Evolutionary conservation across 2,329 filamentous ascomycete species (phyloP).

Genomic region (Aspergillus eucalypticola): DNA sequence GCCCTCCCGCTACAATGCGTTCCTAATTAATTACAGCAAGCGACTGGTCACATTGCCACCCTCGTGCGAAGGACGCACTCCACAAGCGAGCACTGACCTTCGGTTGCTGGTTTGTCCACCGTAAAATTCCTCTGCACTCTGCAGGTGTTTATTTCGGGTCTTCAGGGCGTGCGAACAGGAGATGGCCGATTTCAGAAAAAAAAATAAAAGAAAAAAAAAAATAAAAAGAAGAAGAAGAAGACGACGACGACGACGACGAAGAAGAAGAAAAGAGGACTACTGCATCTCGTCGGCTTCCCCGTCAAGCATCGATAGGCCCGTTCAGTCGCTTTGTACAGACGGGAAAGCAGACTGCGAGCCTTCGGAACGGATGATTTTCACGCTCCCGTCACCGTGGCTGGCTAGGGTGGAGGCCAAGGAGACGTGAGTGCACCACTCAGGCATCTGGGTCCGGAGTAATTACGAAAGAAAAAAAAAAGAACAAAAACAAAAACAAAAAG

Average conservation of each 20-base stretch:
- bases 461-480: background rate
- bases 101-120: background rate
- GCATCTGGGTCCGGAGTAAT: background rate
- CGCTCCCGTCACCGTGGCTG: slow-evolving; percentile 9
- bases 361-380: slow-evolving; percentile 11
- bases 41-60: slow-evolving; percentile 15
- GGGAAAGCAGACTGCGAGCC: slow-evolving; percentile 1
- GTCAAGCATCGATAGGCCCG: slow-evolving; percentile 3
- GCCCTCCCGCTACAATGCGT: background rate
- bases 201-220: background rate
- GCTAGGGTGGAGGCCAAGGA: slow-evolving; percentile 6
- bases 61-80: slow-evolving; percentile 13
- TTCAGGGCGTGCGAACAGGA: background rate
- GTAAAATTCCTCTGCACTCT: background rate
- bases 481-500: no score
- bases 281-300: slow-evolving; percentile 2
- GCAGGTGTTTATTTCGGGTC: slow-evolving; percentile 8
- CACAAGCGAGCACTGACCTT: background rate
- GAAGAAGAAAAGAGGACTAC: background rate
- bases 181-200: background rate
- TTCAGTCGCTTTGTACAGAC: slow-evolving; percentile 10
- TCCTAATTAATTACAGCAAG: slow-evolving; percentile 6
- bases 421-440: background rate
- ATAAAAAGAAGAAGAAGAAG: background rate
- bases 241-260: background rate